phyloP scores from a whole-genome alignment of 208 protist species.

The Trypanosoma rangeli region DNA sequence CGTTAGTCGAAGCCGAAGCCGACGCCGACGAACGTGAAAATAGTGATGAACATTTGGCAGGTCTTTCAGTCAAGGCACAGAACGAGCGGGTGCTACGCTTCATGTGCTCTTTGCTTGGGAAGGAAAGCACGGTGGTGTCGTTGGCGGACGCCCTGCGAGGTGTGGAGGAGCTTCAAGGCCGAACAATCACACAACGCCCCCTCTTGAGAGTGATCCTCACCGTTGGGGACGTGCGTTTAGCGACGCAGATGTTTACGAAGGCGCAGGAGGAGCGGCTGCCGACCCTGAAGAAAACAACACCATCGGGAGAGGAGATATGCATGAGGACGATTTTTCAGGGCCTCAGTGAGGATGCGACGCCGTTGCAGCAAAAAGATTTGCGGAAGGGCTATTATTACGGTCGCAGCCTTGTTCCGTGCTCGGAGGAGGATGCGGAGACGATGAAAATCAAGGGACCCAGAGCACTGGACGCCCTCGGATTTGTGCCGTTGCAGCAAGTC shows the following conservation, averaged over 20 bases:
- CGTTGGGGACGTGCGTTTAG: slow-evolving; percentile 68
- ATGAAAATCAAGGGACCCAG: slow-evolving; percentile 56
- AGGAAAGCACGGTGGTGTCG: slow-evolving; percentile 43
- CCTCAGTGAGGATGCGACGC: slow-evolving; percentile 7
- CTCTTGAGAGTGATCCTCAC: slow-evolving; percentile 46
- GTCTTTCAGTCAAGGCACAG: slow-evolving; percentile 37
- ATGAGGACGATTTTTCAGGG: slow-evolving; percentile 2
- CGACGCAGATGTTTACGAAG: slow-evolving; percentile 76
- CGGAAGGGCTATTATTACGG: slow-evolving; percentile 86
- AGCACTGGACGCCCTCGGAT: slow-evolving; percentile 74
- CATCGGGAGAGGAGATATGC: neutral
- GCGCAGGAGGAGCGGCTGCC: slow-evolving; percentile 55
- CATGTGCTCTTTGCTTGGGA: slow-evolving; percentile 39
- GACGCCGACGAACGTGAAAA: slow-evolving; percentile 26
- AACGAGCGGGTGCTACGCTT: slow-evolving; percentile 68
- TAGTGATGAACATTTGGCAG: slow-evolving; percentile 17
- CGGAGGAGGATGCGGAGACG: slow-evolving; percentile 56
- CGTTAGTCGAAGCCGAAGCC: neutral
- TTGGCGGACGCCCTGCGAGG: slow-evolving; percentile 40
- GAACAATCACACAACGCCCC: slow-evolving; percentile 46
- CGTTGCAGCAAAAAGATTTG: slow-evolving; percentile 25
- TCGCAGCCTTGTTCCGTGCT: slow-evolving; percentile 75
- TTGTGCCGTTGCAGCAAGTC: slow-evolving; percentile 57
- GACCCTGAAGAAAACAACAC: slow-evolving; percentile 45
- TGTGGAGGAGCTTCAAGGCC: slow-evolving; percentile 30